A percentile compares a stretch with the other conserved stretches of the same genome.
phyloP scores from a whole-genome alignment of 352 stramenopile species.

The Phytophthora sansomeana region DNA sequence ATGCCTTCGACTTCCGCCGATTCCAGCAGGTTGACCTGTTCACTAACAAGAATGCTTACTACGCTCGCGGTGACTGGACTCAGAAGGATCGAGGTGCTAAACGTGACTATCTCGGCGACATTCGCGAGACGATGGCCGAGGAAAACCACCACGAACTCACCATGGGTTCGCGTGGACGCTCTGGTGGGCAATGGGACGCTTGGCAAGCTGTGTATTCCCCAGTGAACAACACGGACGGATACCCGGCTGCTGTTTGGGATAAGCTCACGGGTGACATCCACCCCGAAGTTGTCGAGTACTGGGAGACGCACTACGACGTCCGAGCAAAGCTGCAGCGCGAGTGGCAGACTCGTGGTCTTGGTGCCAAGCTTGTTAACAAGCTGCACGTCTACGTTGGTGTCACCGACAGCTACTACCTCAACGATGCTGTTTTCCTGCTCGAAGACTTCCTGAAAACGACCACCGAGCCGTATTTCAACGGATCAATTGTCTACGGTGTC shows the following conservation, averaged over 20 bases:
- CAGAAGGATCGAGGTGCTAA: constrained; percentile 68
- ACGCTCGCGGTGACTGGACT: constrained; percentile 73
- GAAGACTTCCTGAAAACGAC: constrained; percentile 76
- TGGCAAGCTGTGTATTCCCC: constrained; percentile 81
- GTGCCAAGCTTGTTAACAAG: constrained; percentile 78
- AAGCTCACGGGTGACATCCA: constrained; percentile 76
- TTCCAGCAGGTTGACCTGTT: constrained; percentile 80
- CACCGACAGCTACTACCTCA: constrained; percentile 82
- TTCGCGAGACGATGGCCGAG: constrained; percentile 77
- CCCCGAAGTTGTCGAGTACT: constrained; percentile 63
- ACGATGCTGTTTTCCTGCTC: constrained; percentile 75
- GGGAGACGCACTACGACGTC: constrained; percentile 74
- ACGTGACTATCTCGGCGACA: constrained; percentile 70
- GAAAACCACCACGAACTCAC: constrained; percentile 82
- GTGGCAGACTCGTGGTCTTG: constrained; percentile 56
- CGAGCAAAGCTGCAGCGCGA: constrained; percentile 75
- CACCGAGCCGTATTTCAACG: constrained; percentile 71
- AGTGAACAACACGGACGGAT: constrained; percentile 65
- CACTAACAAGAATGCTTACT: constrained; percentile 75
- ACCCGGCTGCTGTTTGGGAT: constrained; percentile 69
- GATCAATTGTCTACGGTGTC: constrained; percentile 76
- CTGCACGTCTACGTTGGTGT: constrained; percentile 80
- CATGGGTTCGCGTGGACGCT: constrained; percentile 66
- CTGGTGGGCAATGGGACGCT: constrained; percentile 77
- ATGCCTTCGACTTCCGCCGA: constrained; percentile 79